Percentiles rank a stretch among this genome's conserved stretches.
phyloP scores from a whole-genome alignment of 75 land plant species.

The Pinus albicaulis region DNA sequence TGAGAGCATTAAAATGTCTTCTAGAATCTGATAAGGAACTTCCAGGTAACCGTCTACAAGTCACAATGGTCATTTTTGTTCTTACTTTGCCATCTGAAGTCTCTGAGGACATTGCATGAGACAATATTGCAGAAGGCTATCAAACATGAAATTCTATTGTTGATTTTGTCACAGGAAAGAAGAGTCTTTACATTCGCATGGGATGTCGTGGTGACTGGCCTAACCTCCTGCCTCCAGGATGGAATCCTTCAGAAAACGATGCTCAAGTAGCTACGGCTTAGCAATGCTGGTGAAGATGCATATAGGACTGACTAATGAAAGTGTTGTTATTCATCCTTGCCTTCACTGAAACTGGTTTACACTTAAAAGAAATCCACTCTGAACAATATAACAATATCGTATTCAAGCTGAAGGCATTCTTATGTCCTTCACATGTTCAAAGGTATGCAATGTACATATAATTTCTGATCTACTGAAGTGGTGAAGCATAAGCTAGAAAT shows the following conservation, averaged over 20 bases:
- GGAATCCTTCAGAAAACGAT: slow-evolving; percentile 58
- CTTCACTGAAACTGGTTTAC: too few species aligned
- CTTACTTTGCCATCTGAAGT: neutral
- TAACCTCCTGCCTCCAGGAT: slow-evolving; percentile 85
- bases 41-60: slow-evolving; percentile 41
- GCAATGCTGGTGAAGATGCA: too few species aligned
- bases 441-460: too few species aligned
- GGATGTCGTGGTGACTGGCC: slow-evolving; percentile 99
- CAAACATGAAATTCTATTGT: neutral
- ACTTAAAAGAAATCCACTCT: too few species aligned
- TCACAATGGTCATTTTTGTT: neutral
- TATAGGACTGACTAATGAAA: too few species aligned
- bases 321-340: too few species aligned
- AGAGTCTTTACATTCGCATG: slow-evolving; percentile 84
- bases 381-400: too few species aligned
- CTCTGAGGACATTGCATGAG: neutral
- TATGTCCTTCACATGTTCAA: too few species aligned
- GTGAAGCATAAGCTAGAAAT: too few species aligned
- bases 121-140: neutral
- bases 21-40: slow-evolving; percentile 78
- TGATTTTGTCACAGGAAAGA: slow-evolving; percentile 56
- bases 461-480: too few species aligned
- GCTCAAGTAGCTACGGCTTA: slow-evolving; percentile 4
- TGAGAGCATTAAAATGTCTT: slow-evolving; percentile 83
- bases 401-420: too few species aligned